Base-by-base conservation (phyloP, 2,329 filamentous ascomycete genomes). In the Knoxdaviesia capensis region DNA sequence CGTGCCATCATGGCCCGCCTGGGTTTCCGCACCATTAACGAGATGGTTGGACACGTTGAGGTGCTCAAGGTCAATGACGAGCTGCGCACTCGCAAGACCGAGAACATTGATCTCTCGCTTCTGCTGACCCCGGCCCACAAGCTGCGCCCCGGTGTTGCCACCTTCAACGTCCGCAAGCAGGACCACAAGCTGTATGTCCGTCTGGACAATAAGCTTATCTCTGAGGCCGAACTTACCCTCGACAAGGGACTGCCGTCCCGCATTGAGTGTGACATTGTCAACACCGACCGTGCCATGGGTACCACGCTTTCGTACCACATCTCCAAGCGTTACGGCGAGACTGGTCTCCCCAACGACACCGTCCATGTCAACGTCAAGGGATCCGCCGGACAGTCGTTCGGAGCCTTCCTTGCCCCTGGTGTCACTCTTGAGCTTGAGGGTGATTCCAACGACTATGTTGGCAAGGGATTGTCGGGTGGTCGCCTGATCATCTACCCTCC, bases 81-180 rank as follows among this genome's bases (percentile, higher is more conserved):
- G 53, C 71, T 94, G 36, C 76, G 84, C 47, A 90, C 80, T 33
- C 70, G 75, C 44, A 94, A 94, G 72, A 93, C 87, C 34, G 74
- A 81, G 59, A 94, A 93, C 60, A 86, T 94, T 51, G 88, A 94
- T 52, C 65, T 94, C 46, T 93, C 85, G 36, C 74, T 94, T 43
- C 90, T 96, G 53, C 66, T 96, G 41, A 94, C 87, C 0, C 88
- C 88, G 4, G 88, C 88, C n/a, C 87, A 96, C 63, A 90, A 87
- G 51, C 80, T 94, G 41, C 81, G 88, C 47, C 87, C 87, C 42
- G 87, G 86, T 47, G 88, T 94, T 44, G 87, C 88, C 35, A 94
- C 87, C 7, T 94, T 94, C 73, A 94, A 94, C 53, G 87, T 94
- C 45, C 82, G 88, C 61, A 94, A 94, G 70, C 88, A 96, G 62